A percentile compares a stretch with the other conserved stretches of the same genome.
These are phyloP conservation scores for Saturnispora dispora DNA, from an alignment of 805 yeast genomes.

Conservation along the genomic window DNA sequence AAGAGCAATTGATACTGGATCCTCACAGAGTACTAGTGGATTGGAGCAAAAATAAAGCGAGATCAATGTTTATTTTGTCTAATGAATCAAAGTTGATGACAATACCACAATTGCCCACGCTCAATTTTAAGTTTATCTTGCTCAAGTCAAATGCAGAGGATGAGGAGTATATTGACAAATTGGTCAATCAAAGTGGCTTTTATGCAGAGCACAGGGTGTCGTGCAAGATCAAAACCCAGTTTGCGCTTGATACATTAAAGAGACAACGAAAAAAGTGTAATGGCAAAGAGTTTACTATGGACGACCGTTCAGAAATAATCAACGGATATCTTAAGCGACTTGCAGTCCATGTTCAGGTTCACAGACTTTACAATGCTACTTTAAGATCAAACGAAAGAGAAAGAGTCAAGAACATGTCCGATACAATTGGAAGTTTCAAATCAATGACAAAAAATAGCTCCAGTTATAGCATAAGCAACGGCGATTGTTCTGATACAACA, in stretches of 20 bases:
- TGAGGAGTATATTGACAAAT: constrained; percentile 35
- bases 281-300: constrained; percentile 17
- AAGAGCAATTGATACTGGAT: constrained; percentile 36
- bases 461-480: neutral
- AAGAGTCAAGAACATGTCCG: neutral
- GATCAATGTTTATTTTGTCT: constrained; percentile 49
- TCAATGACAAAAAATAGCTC: constrained; percentile 7
- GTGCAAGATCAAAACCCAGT: neutral
- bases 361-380: constrained; percentile 48
- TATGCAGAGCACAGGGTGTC: constrained; percentile 46
- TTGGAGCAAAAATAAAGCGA: constrained; percentile 56
- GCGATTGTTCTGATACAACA: constrained; percentile 14
- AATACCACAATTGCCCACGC: constrained; percentile 22
- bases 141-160: constrained; percentile 34
- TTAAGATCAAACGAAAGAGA: constrained; percentile 18
- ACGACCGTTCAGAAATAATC: constrained; percentile 39
- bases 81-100: constrained; percentile 35
- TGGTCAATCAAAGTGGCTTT: constrained; percentile 39
- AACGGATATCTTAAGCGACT: constrained; percentile 38
- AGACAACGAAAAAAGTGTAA: constrained; percentile 14
- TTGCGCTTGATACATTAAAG: neutral
- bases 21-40: constrained; percentile 60
- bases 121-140: constrained; percentile 29
- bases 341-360: constrained; percentile 58
- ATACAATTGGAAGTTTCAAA: constrained; percentile 1